phyloP scores from a whole-genome alignment of 768 basidiomycete species.

The Favolaschia claudopus region DNA sequence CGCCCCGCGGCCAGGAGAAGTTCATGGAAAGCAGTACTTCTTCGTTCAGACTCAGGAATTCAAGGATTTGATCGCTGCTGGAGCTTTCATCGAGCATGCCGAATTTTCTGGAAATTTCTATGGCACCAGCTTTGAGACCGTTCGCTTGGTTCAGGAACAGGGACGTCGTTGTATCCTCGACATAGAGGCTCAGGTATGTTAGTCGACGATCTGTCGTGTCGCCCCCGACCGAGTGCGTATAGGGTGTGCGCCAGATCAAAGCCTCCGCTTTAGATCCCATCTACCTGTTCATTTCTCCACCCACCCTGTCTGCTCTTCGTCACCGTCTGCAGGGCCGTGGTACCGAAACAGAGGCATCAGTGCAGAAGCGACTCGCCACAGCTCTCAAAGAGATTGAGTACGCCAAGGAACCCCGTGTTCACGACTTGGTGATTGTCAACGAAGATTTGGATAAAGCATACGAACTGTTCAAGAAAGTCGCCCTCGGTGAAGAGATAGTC shows the following conservation, averaged over 20 bases:
- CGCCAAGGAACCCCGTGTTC: constrained; percentile 75
- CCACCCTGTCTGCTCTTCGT: constrained; percentile 74
- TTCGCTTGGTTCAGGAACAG: constrained; percentile 68
- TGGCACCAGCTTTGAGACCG: constrained; percentile 87
- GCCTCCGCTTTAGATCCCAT: constrained; percentile 81
- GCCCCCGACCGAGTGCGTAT: constrained; percentile 29
- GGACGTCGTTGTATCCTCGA: constrained; percentile 92
- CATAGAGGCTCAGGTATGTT: constrained; percentile 90
- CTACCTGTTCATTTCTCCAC: constrained; percentile 93
- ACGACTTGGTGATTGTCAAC: constrained; percentile 90
- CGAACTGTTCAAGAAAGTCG: constrained; percentile 74
- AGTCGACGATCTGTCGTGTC: constrained; percentile 7
- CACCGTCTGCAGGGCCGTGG: constrained; percentile 79
- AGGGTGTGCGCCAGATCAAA: constrained; percentile 96
- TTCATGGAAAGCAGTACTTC: constrained; percentile 85
- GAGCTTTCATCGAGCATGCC: constrained; percentile 93
- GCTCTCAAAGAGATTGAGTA: constrained; percentile 85
- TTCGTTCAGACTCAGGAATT: constrained; percentile 82
- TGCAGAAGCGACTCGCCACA: constrained; percentile 77
- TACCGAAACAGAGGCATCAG: constrained; percentile 79
- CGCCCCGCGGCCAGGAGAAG: constrained; percentile 80
- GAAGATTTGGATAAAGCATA: constrained; percentile 89
- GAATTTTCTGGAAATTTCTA: constrained; percentile 94
- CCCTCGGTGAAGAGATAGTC: constrained; percentile 56
- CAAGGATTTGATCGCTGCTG: constrained; percentile 66